phyloP scores from a whole-genome alignment of 1,284 basidiomycete genomes.

The Naganishia sp. region DNA sequence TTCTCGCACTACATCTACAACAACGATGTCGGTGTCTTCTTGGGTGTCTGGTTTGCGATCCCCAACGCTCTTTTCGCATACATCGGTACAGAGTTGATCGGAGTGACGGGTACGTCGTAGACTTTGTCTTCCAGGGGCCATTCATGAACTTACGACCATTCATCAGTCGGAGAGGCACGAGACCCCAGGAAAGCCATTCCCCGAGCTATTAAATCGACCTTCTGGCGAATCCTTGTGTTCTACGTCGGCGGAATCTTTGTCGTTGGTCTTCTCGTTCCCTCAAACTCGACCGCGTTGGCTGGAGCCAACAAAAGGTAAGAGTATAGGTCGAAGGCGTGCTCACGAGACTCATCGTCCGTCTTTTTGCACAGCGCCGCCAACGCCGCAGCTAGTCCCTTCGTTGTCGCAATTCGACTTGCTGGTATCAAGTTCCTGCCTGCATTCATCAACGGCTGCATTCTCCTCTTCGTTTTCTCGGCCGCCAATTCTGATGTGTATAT shows the following conservation, averaged over 20 bases:
- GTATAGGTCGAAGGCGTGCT: neutral
- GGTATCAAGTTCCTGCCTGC: slow-evolving; percentile 55
- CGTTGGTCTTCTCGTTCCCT: slow-evolving; percentile 64
- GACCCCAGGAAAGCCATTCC: slow-evolving; percentile 65
- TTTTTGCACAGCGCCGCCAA: slow-evolving; percentile 49
- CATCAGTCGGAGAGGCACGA: slow-evolving; percentile 39
- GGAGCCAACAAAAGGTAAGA: slow-evolving; percentile 20
- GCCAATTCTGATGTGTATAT: slow-evolving; percentile 59
- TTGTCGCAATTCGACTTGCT: slow-evolving; percentile 58
- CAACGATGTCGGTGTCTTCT: slow-evolving; percentile 23
- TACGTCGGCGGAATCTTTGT: slow-evolving; percentile 60
- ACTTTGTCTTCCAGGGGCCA: slow-evolving; percentile 3
- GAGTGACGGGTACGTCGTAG: slow-evolving; percentile 56
- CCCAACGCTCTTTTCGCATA: slow-evolving; percentile 59
- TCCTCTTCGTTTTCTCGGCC: slow-evolving; percentile 54
- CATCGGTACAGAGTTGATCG: slow-evolving; percentile 63
- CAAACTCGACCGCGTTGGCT: slow-evolving; percentile 34
- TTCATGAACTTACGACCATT: neutral
- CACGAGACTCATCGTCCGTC: neutral
- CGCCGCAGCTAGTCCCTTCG: slow-evolving; percentile 74
- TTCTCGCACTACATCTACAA: slow-evolving; percentile 33
- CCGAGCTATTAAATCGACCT: slow-evolving; percentile 60
- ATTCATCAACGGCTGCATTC: slow-evolving; percentile 56
- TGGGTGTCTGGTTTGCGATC: slow-evolving; percentile 27
- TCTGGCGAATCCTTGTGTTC: slow-evolving; percentile 67